Evolutionary conservation across 805 yeast species (phyloP).

Genomic region (Metschnikowia drakensbergensis): DNA sequence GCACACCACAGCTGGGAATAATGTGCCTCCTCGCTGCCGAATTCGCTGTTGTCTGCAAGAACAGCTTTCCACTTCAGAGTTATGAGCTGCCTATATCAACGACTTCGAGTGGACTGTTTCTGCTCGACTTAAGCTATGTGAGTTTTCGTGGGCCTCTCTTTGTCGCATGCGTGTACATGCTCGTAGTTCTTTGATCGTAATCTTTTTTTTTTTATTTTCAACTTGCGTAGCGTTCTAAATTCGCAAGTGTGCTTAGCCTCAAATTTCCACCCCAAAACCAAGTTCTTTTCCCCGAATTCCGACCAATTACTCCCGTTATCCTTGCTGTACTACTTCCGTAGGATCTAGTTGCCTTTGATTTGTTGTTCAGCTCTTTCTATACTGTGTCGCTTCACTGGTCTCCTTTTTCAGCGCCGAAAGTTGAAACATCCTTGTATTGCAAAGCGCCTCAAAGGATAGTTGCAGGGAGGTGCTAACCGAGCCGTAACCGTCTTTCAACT

Average conservation of each 20-base stretch:
- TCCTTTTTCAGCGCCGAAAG: neutral
- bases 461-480: neutral
- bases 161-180: constrained; percentile 1
- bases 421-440: neutral
- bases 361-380: neutral
- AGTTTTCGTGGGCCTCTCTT: neutral
- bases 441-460: neutral
- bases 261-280: neutral
- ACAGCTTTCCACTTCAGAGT: neutral
- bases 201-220: neutral
- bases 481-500: neutral
- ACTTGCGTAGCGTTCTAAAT: constrained; percentile 1
- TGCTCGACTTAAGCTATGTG: too few relatives aligned
- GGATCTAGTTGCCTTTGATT: neutral
- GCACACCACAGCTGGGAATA: neutral
- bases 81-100: too few relatives aligned
- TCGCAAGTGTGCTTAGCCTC: neutral
- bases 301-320: neutral
- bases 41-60: neutral
- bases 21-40: neutral
- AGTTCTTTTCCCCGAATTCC: neutral
- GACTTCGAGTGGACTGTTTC: too few relatives aligned
- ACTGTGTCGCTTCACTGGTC: neutral
- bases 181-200: constrained; percentile 4
- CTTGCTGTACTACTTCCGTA: neutral